Conservation (phyloP, 2,329 filamentous ascomycete species). For the Ophiosphaerella korrae region DNA sequence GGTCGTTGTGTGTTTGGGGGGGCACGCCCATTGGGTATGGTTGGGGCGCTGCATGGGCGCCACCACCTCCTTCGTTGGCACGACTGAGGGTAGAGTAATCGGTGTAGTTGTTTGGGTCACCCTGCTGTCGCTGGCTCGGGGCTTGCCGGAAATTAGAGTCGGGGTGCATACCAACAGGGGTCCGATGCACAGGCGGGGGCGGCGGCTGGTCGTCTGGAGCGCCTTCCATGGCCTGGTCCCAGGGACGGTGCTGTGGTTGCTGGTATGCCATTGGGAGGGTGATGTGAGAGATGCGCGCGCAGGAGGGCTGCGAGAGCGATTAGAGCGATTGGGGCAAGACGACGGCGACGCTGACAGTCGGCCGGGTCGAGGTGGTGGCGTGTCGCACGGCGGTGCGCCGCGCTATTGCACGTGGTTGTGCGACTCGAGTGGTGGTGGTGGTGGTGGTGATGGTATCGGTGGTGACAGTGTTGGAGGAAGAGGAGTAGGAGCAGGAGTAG, state of each 20-base stretch:
- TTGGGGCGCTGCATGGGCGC: constrained; percentile 53
- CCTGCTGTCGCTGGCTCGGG: constrained; percentile 30
- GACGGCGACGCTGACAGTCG: constrained; percentile 6
- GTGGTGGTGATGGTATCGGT: not conserved
- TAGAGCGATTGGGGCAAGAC: not conserved
- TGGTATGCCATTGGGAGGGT: constrained; percentile 27
- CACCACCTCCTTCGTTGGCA: constrained; percentile 66
- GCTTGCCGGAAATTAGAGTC: constrained; percentile 22
- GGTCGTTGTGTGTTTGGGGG: constrained; percentile 34
- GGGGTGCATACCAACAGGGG: constrained; percentile 32
- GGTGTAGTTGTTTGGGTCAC: constrained; percentile 40
- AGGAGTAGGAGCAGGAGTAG: too few relatives aligned
- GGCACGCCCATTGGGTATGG: constrained; percentile 28
- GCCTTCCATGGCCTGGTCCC: constrained; percentile 28
- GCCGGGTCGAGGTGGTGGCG: not conserved
- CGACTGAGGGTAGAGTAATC: constrained; percentile 49
- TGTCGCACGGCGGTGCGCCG: constrained; percentile 13
- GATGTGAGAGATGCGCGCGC: constrained; percentile 3
- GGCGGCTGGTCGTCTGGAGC: constrained; percentile 35
- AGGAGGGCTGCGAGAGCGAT: constrained; percentile 11
- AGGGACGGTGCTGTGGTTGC: constrained; percentile 24
- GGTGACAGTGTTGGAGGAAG: too few relatives aligned
- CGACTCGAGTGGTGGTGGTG: not conserved
- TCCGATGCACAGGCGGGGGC: constrained; percentile 41
- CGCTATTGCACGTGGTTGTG: constrained; percentile 3